Percentiles rank a stretch among this genome's conserved stretches.
Conservation (phyloP, 1,139 yeast genomes). For the Kurtzmaniella quercitrusa region DNA sequence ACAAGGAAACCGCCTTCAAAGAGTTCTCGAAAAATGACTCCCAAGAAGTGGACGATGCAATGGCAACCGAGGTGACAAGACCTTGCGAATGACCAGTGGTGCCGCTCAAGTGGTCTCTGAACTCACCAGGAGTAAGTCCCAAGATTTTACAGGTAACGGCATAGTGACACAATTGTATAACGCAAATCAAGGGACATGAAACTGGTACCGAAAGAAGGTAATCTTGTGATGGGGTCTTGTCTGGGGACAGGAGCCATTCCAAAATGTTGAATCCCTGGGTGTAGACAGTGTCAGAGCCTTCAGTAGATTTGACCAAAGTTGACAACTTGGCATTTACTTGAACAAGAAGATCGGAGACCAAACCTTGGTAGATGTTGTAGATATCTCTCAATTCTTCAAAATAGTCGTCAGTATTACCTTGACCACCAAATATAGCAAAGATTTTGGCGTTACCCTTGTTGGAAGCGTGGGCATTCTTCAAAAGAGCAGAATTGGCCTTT, state of each 20-base stretch:
- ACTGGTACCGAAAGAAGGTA: conserved; percentile 89
- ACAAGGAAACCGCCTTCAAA: conserved; percentile 72
- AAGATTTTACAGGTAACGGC: conserved; percentile 81
- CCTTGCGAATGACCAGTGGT: conserved; percentile 99
- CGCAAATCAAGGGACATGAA: conserved; percentile 92
- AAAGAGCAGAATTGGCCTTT: conserved; percentile 44
- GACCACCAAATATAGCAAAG: conserved; percentile 95
- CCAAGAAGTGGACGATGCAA: conserved; percentile 86
- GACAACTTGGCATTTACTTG: conserved; percentile 67
- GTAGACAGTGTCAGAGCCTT: conserved; percentile 80
- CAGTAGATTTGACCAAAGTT: conserved; percentile 64
- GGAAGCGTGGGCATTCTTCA: conserved; percentile 37
- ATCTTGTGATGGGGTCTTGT: conserved; percentile 84
- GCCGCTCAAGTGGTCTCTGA: conserved; percentile 68
- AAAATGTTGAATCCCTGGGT: conserved; percentile 90
- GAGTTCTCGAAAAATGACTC: conserved; percentile 69
- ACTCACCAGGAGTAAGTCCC: conserved; percentile 87
- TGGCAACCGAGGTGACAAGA: conserved; percentile 86
- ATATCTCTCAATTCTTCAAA: conserved; percentile 93
- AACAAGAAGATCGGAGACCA: conserved; percentile 67
- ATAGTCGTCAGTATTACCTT: conserved; percentile 97
- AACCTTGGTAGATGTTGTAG: conserved; percentile 69
- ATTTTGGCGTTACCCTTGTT: conserved; percentile 45
- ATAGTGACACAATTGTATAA: conserved; percentile 91
- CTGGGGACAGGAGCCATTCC: conserved; percentile 81